A percentile compares a stretch with the other conserved stretches of the same genome.
Conservation (phyloP, 169 alveolate species). For the Plasmodium cynomolgi region DNA sequence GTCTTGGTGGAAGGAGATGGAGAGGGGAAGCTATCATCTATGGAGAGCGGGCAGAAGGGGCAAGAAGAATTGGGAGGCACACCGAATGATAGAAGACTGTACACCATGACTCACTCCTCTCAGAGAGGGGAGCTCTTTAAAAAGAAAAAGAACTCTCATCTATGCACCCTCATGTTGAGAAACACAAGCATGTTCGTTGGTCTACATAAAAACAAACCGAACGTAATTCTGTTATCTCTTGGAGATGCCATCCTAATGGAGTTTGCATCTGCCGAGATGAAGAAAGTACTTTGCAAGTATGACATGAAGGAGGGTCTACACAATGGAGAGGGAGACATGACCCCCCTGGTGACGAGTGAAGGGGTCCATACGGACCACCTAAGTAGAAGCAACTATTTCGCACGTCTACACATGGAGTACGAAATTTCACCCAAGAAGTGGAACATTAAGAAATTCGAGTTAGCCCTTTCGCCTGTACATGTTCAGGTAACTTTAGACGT, state of each 20-base stretch:
- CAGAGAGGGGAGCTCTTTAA: background rate
- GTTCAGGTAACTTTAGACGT: conserved; percentile 9
- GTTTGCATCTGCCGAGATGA: background rate
- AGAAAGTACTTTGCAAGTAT: conserved; percentile 29
- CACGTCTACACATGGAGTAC: conserved; percentile 2
- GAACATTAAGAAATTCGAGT: background rate
- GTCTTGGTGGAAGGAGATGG: background rate
- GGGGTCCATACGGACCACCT: background rate
- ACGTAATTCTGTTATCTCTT: background rate
- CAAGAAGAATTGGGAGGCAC: background rate
- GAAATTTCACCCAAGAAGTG: background rate
- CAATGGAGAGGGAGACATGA: background rate
- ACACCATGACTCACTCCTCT: background rate
- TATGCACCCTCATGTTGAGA: conserved; percentile 7
- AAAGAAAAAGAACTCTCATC: conserved; percentile 52
- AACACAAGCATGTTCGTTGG: background rate
- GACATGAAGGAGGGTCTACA: background rate
- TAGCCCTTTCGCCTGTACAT: conserved; percentile 25
- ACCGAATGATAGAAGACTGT: background rate
- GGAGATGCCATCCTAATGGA: conserved; percentile 13
- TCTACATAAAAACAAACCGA: background rate
- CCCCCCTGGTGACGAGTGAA: background rate
- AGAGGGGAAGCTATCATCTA: background rate
- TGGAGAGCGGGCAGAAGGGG: background rate
- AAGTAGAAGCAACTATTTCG: background rate